Evolutionary conservation across 2,329 filamentous ascomycete genomes (phyloP).

Genomic region (Xylariaceae sp.): DNA sequence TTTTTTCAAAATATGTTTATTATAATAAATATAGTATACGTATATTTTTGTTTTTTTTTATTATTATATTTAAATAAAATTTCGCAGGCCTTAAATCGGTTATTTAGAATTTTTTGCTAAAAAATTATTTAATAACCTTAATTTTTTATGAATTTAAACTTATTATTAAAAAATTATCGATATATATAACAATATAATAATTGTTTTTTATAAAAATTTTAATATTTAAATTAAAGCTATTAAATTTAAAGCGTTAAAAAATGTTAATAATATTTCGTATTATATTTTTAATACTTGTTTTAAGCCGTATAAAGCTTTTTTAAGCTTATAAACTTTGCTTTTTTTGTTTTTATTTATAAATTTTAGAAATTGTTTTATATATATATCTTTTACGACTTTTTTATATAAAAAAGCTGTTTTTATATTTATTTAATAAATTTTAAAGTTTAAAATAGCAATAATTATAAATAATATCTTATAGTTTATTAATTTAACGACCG

Average conservation of each 20-base stretch:
- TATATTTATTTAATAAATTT: too few species aligned
- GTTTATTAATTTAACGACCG: constrained; percentile 8
- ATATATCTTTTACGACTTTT: too few species aligned
- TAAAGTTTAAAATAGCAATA: not conserved
- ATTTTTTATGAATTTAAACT: constrained; percentile 5
- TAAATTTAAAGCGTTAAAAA: constrained; percentile 2
- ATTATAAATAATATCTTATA: constrained; percentile 8
- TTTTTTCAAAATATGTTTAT: too few species aligned
- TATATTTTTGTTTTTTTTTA: too few species aligned
- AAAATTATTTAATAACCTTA: constrained; percentile 2
- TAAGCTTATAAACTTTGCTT: constrained; percentile 4
- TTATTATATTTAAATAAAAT: too few species aligned
- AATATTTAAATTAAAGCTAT: constrained; percentile 1
- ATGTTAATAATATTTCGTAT: constrained; percentile 2
- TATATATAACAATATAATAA: constrained; percentile 9
- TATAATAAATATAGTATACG: too few species aligned
- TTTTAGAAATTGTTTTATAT: not conserved
- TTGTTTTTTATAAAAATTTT: constrained; percentile 3
- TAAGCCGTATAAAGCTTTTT: constrained; percentile 7
- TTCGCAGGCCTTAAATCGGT: too few species aligned
- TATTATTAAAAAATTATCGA: constrained; percentile 9
- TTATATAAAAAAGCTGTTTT: too few species aligned
- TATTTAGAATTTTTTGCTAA: too few species aligned
- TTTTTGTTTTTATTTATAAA: constrained; percentile 2
- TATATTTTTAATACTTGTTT: constrained; percentile 5